Evolutionary conservation across 2,329 filamentous ascomycete genomes (phyloP).

Genomic region (Blumeriella jaapii): DNA sequence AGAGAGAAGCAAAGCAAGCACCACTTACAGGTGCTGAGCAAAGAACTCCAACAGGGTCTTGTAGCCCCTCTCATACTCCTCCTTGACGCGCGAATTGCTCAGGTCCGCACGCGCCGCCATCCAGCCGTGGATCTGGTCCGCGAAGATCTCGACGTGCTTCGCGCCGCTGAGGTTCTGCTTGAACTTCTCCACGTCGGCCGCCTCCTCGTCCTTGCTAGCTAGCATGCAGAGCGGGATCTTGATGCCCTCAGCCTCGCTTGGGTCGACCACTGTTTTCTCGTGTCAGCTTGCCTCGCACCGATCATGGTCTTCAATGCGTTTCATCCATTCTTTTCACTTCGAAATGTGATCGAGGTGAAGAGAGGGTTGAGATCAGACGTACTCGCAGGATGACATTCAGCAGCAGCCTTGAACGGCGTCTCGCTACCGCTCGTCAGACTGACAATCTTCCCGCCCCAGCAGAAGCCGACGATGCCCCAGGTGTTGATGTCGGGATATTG

Average conservation of each 20-base stretch:
- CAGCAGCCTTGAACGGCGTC: conserved; percentile 40
- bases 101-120: conserved; percentile 43
- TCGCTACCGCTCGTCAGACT: conserved; percentile 13
- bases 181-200: conserved; percentile 33
- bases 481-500: conserved; percentile 43
- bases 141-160: conserved; percentile 38
- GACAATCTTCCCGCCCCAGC: conserved; percentile 27
- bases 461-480: conserved; percentile 25
- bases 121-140: conserved; percentile 44
- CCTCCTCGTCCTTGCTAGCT: conserved; percentile 52
- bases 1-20: neutral
- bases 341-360: neutral
- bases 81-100: conserved; percentile 32
- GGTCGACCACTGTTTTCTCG: conserved; percentile 56
- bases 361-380: no score
- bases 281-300: no score
- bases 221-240: conserved; percentile 51
- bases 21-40: conserved; percentile 29
- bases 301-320: no score
- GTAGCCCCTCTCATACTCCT: conserved; percentile 39
- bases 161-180: conserved; percentile 32
- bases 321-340: no score
- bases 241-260: conserved; percentile 46
- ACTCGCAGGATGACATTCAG: conserved; percentile 27
- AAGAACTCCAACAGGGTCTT: conserved; percentile 34